Evolutionary conservation across 169 alveolate species (phyloP).

Genomic region (Eimeria falciformis): DNA sequence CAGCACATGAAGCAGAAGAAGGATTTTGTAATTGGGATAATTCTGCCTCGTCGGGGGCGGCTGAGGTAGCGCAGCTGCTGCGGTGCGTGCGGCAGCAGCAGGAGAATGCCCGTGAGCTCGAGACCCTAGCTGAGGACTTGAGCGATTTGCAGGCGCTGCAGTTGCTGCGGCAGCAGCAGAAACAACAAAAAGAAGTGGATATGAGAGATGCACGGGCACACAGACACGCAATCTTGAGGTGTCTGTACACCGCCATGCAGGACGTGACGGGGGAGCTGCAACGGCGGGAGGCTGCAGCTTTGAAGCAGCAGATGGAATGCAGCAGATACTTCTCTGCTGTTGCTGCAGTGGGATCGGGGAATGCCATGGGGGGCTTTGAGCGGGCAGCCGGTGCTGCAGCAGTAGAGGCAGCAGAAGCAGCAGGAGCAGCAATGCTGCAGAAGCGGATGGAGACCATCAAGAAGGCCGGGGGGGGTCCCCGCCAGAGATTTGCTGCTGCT

Average conservation of each 20-base stretch:
- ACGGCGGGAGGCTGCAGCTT: conserved; percentile 17
- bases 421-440: conserved; percentile 10
- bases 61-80: conserved; percentile 13
- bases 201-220: conserved; percentile 34
- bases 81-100: conserved; percentile 56
- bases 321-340: conserved; percentile 32
- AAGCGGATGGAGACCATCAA: background rate
- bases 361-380: background rate
- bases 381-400: background rate
- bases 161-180: conserved; percentile 8
- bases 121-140: conserved; percentile 12
- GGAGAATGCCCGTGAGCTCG: conserved; percentile 21
- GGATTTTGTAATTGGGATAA: background rate
- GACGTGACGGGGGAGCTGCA: conserved; percentile 13
- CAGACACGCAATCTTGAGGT: conserved; percentile 55
- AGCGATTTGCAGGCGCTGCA: conserved; percentile 11
- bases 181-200: background rate
- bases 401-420: conserved; percentile 15
- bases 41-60: background rate
- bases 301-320: conserved; percentile 22
- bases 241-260: conserved; percentile 48
- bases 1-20: background rate
- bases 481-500: background rate
- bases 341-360: background rate
- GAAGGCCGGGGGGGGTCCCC: background rate